Evolutionary conservation across 169 alveolate species (phyloP).

Genomic region (Miamiensis avidus): DNA sequence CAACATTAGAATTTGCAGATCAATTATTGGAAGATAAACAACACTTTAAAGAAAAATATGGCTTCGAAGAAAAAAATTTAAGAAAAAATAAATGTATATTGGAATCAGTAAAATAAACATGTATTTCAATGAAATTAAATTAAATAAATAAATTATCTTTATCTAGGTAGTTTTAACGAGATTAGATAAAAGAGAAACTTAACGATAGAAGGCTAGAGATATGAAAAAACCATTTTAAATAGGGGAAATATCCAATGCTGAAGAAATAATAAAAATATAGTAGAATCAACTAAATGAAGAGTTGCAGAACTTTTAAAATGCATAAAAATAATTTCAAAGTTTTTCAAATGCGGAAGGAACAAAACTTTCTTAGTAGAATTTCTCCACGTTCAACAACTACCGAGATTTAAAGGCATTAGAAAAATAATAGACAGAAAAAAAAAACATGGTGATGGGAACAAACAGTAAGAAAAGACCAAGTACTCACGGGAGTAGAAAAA

Average conservation of each 20-base stretch:
- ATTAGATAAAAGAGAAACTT: neutral
- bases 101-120: conserved; percentile 1
- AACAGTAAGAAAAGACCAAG: too few species aligned
- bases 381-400: neutral
- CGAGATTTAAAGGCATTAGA: conserved; percentile 29
- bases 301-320: neutral
- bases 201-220: conserved; percentile 7
- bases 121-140: too few species aligned
- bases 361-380: neutral
- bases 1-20: conserved; percentile 21
- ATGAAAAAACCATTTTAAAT: neutral
- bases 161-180: neutral
- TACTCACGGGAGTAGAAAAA: too few species aligned
- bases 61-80: conserved; percentile 16
- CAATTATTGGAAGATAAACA: conserved; percentile 13
- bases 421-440: too few species aligned
- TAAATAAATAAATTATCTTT: too few species aligned
- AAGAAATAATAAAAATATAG: neutral
- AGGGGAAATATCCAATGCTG: neutral
- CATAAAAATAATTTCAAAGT: too few species aligned
- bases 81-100: conserved; percentile 18
- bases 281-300: neutral
- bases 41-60: conserved; percentile 22
- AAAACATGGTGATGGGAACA: too few species aligned
- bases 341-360: neutral